Conservation (phyloP, 2,329 filamentous ascomycete species). For the Alternaria postmessia region DNA sequence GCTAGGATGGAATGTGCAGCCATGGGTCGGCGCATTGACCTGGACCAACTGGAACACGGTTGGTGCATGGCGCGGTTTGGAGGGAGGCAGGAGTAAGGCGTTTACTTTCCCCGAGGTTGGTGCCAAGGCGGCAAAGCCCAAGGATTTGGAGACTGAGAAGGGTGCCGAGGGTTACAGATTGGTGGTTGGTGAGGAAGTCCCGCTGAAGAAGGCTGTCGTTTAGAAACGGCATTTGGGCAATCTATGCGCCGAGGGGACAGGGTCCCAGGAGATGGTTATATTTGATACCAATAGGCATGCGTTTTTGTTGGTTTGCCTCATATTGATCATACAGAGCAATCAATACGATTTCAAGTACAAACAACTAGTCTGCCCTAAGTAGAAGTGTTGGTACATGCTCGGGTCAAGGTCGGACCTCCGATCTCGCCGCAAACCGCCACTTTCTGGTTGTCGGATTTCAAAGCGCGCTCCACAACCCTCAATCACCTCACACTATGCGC, state of each 20-base stretch:
- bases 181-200: slow-evolving; percentile 47
- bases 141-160: slow-evolving; percentile 58
- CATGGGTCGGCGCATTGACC: slow-evolving; percentile 88
- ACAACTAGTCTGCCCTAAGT: neutral
- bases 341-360: too few species aligned
- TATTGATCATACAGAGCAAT: too few species aligned
- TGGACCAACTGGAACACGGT: slow-evolving; percentile 69
- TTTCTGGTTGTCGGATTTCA: slow-evolving; percentile 38
- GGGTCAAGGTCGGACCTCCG: slow-evolving; percentile 28
- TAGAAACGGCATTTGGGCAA: neutral
- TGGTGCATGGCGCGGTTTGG: slow-evolving; percentile 70
- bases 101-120: slow-evolving; percentile 74
- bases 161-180: slow-evolving; percentile 59
- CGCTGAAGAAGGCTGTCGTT: slow-evolving; percentile 27
- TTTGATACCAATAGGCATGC: neutral
- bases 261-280: neutral
- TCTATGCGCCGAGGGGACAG: neutral
- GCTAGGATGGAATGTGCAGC: slow-evolving; percentile 96
- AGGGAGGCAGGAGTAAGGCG: slow-evolving; percentile 68
- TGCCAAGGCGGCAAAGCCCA: slow-evolving; percentile 65
- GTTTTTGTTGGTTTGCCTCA: neutral
- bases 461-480: slow-evolving; percentile 39
- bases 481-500: slow-evolving; percentile 27
- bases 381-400: neutral
- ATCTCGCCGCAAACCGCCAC: slow-evolving; percentile 40